Evolutionary conservation across 257 asterid genomes (phyloP), one percentile per base, ranked within the genome.

Genomic region (Fraxinus americana): DNA sequence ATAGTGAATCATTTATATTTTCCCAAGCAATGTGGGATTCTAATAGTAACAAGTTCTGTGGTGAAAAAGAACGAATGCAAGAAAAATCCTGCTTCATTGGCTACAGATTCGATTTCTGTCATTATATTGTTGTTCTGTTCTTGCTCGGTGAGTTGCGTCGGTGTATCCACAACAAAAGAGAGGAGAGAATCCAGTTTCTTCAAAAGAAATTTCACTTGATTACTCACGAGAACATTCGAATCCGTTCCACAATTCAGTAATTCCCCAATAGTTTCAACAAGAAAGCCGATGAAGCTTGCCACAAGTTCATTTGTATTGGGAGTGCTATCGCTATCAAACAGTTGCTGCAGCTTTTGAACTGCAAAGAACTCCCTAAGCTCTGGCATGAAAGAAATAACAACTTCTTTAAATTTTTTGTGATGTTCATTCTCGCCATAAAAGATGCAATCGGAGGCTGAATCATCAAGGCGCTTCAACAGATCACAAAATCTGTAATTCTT

Each of bases 351-450:
- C 34, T 0, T 21, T 67, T 67, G 73, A 36, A 70, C 32, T 11
- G 2, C 21, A 29, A 70, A 70, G 73, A 70, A 70, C 54, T 36
- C 39, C 50, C 39, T 1, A 70, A 70, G 52, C 25, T 70, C 73
- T 35, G 32, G 73, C 73, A 70, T 36, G 52, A 70, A 4, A 35
- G 73, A 36, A 12, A 50, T 14, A 14, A 36, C 14, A 39, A 36
- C 39, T 19, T 69, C 32, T 4, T n/a, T 21, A 30, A 68, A 68
- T 0, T 32, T 68, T 9, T 30, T 13, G 45, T 13, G 4, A 68
- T 2, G 43, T 68, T 32, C 72, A 16, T 25, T 13, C 11, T 68
- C 21, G 5, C 43, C 17, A 41, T 17, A 5, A 9, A 66, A 12
- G 5, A 66, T 29, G 70, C 35, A 25, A 66, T 66, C 14, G 4